Base-by-base conservation (phyloP, 2,329 filamentous ascomycete genomes). In the Xylariaceae sp. region DNA sequence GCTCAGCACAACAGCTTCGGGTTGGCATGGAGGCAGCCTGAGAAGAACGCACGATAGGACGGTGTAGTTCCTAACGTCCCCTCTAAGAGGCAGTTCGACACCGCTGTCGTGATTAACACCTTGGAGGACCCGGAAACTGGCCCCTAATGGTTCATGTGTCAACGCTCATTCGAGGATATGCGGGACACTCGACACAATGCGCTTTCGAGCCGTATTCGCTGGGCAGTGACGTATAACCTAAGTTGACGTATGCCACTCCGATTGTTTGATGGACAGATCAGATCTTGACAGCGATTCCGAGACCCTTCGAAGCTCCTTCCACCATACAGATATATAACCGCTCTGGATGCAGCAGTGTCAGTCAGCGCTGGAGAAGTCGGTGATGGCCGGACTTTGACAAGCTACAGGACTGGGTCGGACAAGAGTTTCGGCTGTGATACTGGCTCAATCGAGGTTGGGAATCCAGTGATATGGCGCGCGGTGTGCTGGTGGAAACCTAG, bases 11-110 rank as follows among this genome's bases (percentile, higher is more conserved):
- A 52, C 63, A 63, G 59, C 62, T 69, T 66, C 65, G 60, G 58
- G 66, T 68, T 71, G 73, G 73, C 78, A 83, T 83, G 73, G 74
- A 64, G 55, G 46, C 62, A 57, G 52, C 55, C 44, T 45, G 38
- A 45, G 47, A 57, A 53, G 57, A 52, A 44, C 47, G 52, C 38
- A 48, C 46, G 50, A 50, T 37, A 48, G 47, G 44, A 50, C 49
- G 44, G 37, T 43, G 52, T 49, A 53, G 59, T 46, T 51, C 52
- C 50, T 41, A 41, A 42, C 47, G 48, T 42, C 47, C 46, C 48
- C 49, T 59, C 59, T 42, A 46, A 42, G 50, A 47, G 45, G 48
- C 46, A 39, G 42, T 43, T 43, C 41, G 42, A 38, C 44, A 44
- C 50, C 48, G 48, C 42, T 29, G 44, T 48, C 37, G 43, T 43